Evolutionary conservation across 2,329 filamentous ascomycete species (phyloP).

Genomic region (Aspergillus unguis): DNA sequence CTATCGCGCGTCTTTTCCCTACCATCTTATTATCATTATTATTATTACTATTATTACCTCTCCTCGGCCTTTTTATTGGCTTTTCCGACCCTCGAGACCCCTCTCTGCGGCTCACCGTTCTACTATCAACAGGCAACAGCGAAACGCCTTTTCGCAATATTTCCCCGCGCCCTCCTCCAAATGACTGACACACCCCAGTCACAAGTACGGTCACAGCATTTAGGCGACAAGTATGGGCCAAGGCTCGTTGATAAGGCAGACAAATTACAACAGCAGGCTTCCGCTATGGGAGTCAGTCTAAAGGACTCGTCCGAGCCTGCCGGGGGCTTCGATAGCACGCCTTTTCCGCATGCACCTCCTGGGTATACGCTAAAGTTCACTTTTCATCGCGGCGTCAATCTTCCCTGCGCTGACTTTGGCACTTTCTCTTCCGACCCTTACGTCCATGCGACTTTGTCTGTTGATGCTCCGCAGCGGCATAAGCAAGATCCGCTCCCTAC

Average conservation of each 20-base stretch:
- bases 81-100: background rate
- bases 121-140: constrained; percentile 9
- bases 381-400: constrained; percentile 74
- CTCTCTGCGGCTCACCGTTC: background rate
- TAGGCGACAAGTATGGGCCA: constrained; percentile 35
- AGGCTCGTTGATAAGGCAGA: constrained; percentile 41
- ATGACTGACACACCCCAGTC: constrained; percentile 17
- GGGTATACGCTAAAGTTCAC: constrained; percentile 84
- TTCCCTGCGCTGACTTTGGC: constrained; percentile 77
- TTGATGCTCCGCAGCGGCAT: constrained; percentile 68
- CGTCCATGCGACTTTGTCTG: constrained; percentile 70
- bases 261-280: constrained; percentile 35
- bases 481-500: constrained; percentile 77
- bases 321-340: constrained; percentile 77
- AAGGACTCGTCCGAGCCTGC: constrained; percentile 49
- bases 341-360: constrained; percentile 67
- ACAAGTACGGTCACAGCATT: constrained; percentile 21
- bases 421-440: constrained; percentile 80
- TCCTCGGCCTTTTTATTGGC: background rate
- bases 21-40: background rate
- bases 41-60: background rate
- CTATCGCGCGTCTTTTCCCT: background rate
- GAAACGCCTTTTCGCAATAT: background rate
- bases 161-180: background rate
- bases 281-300: constrained; percentile 22